Percentiles rank a stretch among this genome's conserved stretches.
Evolutionary conservation across 306 rosid species (phyloP).

Genomic region (Aeschynomene evenia): DNA sequence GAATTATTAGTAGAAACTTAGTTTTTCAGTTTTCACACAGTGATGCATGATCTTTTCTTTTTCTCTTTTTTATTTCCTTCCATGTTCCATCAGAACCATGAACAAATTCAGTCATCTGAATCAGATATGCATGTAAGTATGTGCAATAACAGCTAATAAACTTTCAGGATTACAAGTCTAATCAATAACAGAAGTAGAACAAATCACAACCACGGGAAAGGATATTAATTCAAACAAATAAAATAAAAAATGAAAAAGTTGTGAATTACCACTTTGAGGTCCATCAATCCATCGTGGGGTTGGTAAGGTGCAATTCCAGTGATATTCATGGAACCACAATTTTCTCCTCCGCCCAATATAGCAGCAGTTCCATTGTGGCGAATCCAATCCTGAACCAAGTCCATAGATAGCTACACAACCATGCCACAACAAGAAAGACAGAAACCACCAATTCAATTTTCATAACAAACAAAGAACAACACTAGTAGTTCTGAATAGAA

Average conservation of each 20-base stretch:
- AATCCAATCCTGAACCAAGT: conserved; percentile 70
- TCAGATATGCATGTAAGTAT: background rate
- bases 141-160: background rate
- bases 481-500: background rate
- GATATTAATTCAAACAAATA: background rate
- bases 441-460: background rate
- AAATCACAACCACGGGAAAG: background rate
- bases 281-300: conserved; percentile 32
- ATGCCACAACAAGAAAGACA: background rate
- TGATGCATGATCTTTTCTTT: no score
- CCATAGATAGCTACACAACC: conserved; percentile 54
- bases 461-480: background rate
- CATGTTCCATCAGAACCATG: background rate
- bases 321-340: conserved; percentile 13
- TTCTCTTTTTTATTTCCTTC: no score
- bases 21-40: no score
- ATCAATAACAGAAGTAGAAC: background rate
- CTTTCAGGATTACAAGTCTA: background rate
- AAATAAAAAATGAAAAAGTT: background rate
- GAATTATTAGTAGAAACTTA: background rate
- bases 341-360: conserved; percentile 35
- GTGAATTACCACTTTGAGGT: conserved; percentile 30
- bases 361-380: conserved; percentile 50
- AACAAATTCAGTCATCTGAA: background rate
- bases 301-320: conserved; percentile 30